A percentile compares a stretch with the other conserved stretches of the same genome.
Conservation (phyloP, 1,284 basidiomycete species). For the Mycena citricolor region DNA sequence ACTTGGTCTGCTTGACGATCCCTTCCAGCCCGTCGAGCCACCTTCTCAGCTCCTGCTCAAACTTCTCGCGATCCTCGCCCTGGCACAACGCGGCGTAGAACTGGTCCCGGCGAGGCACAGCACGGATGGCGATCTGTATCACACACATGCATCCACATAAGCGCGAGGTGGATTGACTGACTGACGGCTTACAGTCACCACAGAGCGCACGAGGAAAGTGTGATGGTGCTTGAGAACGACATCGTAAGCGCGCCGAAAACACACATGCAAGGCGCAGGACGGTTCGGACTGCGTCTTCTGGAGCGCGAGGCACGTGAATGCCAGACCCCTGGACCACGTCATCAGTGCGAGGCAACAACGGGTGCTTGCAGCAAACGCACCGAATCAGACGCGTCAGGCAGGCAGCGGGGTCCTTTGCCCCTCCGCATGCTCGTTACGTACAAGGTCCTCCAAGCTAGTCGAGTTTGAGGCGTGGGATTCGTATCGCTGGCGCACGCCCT, state of each 20-base stretch:
- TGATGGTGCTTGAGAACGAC: slow-evolving; percentile 82
- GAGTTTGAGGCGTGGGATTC: slow-evolving; percentile 55
- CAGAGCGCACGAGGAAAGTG: slow-evolving; percentile 78
- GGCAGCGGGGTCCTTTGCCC: slow-evolving; percentile 47
- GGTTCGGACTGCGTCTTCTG: slow-evolving; percentile 73
- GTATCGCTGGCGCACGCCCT: slow-evolving; percentile 83
- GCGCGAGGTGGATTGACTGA: not conserved
- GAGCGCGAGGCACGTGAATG: slow-evolving; percentile 82
- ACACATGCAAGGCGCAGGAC: slow-evolving; percentile 71
- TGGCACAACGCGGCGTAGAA: slow-evolving; percentile 87
- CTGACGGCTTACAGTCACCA: slow-evolving; percentile 70
- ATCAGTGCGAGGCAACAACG: slow-evolving; percentile 26
- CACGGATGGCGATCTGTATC: slow-evolving; percentile 85
- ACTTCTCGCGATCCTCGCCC: slow-evolving; percentile 74
- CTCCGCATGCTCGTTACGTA: slow-evolving; percentile 52
- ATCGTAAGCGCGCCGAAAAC: slow-evolving; percentile 89
- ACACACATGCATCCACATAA: not conserved
- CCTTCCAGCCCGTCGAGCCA: slow-evolving; percentile 82
- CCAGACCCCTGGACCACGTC: slow-evolving; percentile 68
- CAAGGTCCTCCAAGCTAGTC: slow-evolving; percentile 77
- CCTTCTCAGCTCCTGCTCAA: slow-evolving; percentile 70
- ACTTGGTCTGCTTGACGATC: slow-evolving; percentile 66
- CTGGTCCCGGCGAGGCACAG: slow-evolving; percentile 84
- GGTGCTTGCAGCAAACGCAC: slow-evolving; percentile 50
- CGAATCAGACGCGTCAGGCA: slow-evolving; percentile 82